phyloP scores from a whole-genome alignment of 495 filamentous ascomycete genomes.

The Aspergillus ostianus region DNA sequence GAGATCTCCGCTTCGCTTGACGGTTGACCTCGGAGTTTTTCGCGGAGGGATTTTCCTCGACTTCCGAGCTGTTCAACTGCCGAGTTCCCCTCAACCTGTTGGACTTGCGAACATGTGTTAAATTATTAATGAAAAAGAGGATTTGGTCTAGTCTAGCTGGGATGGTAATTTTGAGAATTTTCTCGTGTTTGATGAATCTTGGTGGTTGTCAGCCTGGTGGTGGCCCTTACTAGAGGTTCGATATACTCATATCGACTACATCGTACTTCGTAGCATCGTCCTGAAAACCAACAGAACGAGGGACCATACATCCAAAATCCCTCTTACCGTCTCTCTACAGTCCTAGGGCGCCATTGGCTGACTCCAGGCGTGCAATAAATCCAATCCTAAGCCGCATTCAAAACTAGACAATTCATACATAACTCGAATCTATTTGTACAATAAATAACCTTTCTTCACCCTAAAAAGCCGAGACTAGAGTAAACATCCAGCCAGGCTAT shows the following conservation, averaged over 20 bases:
- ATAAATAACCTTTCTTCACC: slow-evolving; percentile 26
- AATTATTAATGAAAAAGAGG: not conserved
- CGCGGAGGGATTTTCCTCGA: slow-evolving; percentile 20
- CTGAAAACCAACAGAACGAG: not conserved
- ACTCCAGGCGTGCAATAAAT: not conserved
- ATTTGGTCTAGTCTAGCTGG: not conserved
- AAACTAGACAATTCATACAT: slow-evolving; percentile 13
- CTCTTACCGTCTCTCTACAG: not conserved
- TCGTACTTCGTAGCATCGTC: not conserved
- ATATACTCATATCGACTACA: not conserved
- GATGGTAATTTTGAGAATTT: not conserved
- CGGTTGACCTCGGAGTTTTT: slow-evolving; percentile 27
- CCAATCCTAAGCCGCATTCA: not conserved
- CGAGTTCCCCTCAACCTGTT: not conserved
- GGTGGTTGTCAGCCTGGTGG: not conserved
- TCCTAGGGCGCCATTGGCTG: not conserved
- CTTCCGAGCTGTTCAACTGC: slow-evolving; percentile 5
- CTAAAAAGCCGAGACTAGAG: slow-evolving; percentile 8
- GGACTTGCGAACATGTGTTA: not conserved
- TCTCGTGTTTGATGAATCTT: not conserved
- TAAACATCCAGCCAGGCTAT: slow-evolving; percentile 3
- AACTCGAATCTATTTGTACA: slow-evolving; percentile 37
- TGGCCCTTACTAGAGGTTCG: not conserved
- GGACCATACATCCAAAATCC: not conserved
- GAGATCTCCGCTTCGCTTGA: slow-evolving; percentile 27